Evolutionary conservation across 805 yeast species (phyloP).

Genomic region (Candida easanensis): DNA sequence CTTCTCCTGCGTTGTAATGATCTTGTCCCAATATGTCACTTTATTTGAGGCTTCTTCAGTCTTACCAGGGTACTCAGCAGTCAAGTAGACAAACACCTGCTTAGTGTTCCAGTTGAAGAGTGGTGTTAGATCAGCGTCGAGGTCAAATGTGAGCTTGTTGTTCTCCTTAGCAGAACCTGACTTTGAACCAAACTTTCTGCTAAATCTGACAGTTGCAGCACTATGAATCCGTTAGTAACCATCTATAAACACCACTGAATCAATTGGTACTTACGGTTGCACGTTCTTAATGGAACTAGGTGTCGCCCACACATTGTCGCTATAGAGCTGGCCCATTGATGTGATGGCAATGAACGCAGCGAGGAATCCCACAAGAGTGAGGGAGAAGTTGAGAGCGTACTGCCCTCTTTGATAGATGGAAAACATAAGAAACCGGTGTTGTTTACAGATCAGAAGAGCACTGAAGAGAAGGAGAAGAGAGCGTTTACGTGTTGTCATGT

Average conservation of each 20-base stretch:
- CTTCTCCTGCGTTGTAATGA: slow-evolving; percentile 55
- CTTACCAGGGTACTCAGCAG: slow-evolving; percentile 68
- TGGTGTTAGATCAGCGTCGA: slow-evolving; percentile 70
- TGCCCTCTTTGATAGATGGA: slow-evolving; percentile 46
- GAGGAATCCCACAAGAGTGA: slow-evolving; percentile 49
- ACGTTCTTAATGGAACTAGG: slow-evolving; percentile 37
- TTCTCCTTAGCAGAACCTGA: slow-evolving; percentile 74
- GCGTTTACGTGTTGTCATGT: not conserved
- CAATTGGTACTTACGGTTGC: slow-evolving; percentile 26
- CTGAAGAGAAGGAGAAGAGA: not conserved
- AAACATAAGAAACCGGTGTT: slow-evolving; percentile 31
- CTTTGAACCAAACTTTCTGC: slow-evolving; percentile 65
- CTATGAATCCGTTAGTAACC: slow-evolving; percentile 20
- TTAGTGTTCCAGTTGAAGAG: slow-evolving; percentile 96
- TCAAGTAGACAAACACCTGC: slow-evolving; percentile 87
- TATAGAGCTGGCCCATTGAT: slow-evolving; percentile 47
- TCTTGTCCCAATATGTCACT: slow-evolving; percentile 89
- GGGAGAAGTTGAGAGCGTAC: slow-evolving; percentile 48
- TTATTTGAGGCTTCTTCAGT: slow-evolving; percentile 46
- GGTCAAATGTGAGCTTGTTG: slow-evolving; percentile 65
- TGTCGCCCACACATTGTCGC: slow-evolving; percentile 42
- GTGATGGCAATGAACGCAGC: slow-evolving; percentile 45
- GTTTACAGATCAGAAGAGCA: too few species aligned
- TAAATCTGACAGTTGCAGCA: slow-evolving; percentile 45
- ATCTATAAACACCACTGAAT: not conserved